These are phyloP conservation scores for Boletus huronensis DNA, from an alignment of 768 basidiomycete species.

Conservation along the genomic window DNA sequence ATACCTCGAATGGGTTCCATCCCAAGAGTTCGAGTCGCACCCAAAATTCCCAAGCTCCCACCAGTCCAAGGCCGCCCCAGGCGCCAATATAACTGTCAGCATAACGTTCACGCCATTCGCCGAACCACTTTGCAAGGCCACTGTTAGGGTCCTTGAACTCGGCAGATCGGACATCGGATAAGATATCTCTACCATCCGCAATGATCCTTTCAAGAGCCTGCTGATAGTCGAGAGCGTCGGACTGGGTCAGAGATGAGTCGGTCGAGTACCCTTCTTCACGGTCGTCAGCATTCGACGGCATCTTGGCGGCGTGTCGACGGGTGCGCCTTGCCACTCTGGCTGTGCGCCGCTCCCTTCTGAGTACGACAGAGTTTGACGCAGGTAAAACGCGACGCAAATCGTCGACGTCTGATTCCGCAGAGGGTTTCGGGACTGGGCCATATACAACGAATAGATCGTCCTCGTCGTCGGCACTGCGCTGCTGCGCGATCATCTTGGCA, in stretches of 20 bases:
- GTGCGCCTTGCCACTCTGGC: slow-evolving; percentile 58
- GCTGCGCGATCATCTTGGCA: slow-evolving; percentile 58
- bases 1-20: slow-evolving; percentile 84
- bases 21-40: slow-evolving; percentile 79
- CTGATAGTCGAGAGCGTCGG: slow-evolving; percentile 68
- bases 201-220: slow-evolving; percentile 56
- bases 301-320: slow-evolving; percentile 37
- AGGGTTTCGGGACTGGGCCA: slow-evolving; percentile 44
- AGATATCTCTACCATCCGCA: slow-evolving; percentile 50
- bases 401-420: slow-evolving; percentile 44
- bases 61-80: slow-evolving; percentile 84
- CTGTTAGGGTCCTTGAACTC: slow-evolving; percentile 80
- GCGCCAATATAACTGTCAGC: slow-evolving; percentile 82
- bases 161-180: slow-evolving; percentile 78
- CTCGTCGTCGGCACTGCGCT: slow-evolving; percentile 72
- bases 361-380: slow-evolving; percentile 41
- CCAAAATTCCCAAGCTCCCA: slow-evolving; percentile 95
- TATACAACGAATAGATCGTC: slow-evolving; percentile 76
- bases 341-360: slow-evolving; percentile 52
- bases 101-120: slow-evolving; percentile 72
- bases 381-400: slow-evolving; percentile 57
- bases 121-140: slow-evolving; percentile 64
- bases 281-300: slow-evolving; percentile 21
- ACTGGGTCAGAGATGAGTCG: slow-evolving; percentile 65
- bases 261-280: slow-evolving; percentile 85